A percentile compares a stretch with the other conserved stretches of the same genome.
Conservation (phyloP, 495 filamentous ascomycete genomes). For the Articulospora tetracladia region DNA sequence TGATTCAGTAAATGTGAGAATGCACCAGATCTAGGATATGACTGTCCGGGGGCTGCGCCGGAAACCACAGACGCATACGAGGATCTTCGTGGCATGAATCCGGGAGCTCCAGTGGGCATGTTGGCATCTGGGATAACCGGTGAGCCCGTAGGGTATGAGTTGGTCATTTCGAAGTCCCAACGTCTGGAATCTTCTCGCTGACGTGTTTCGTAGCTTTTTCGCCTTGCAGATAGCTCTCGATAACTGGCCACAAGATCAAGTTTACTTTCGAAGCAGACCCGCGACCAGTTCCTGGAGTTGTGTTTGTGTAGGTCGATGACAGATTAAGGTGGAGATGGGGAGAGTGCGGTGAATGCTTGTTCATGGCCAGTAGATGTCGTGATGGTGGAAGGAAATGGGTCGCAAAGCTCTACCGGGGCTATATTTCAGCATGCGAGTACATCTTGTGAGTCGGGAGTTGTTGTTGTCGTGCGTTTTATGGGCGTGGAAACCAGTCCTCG, state of each 20-base stretch:
- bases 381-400: background rate
- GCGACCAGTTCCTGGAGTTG: slow-evolving; percentile 6
- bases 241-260: background rate
- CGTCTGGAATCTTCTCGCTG: background rate
- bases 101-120: slow-evolving; percentile 32
- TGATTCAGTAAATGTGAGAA: slow-evolving; percentile 62
- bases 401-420: slow-evolving; percentile 23
- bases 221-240: background rate
- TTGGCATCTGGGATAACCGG: slow-evolving; percentile 28
- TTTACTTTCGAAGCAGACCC: background rate
- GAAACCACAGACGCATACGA: slow-evolving; percentile 86
- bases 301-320: slow-evolving; percentile 9
- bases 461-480: background rate
- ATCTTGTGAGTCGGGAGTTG: slow-evolving; percentile 13
- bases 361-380: slow-evolving; percentile 19
- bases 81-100: slow-evolving; percentile 33
- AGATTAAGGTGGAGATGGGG: slow-evolving; percentile 19
- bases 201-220: background rate
- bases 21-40: slow-evolving; percentile 39
- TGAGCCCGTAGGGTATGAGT: slow-evolving; percentile 28
- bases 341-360: slow-evolving; percentile 7
- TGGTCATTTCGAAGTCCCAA: slow-evolving; percentile 21
- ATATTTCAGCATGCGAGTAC: slow-evolving; percentile 1
- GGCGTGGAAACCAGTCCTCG: slow-evolving; percentile 11
- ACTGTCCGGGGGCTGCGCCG: slow-evolving; percentile 47